Evolutionary conservation across 148 eudicot genomes (phyloP).

Genomic region (Nyssa sinensis): DNA sequence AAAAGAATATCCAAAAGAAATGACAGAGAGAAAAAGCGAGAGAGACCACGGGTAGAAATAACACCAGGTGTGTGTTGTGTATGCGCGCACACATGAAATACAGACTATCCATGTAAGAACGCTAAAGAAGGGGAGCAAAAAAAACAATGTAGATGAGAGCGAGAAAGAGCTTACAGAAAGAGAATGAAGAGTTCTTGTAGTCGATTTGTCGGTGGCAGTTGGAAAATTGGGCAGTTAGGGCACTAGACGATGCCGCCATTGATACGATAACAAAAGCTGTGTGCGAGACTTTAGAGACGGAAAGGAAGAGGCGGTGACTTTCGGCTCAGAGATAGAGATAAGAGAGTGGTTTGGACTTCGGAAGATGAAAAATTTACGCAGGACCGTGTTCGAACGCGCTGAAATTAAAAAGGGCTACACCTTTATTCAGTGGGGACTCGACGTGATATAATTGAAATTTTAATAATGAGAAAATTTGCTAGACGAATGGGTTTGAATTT

Average conservation of each 20-base stretch:
- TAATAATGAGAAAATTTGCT: too few relatives aligned
- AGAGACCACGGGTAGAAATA: too few relatives aligned
- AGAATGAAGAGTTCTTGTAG: conserved; percentile 5
- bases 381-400: too few relatives aligned
- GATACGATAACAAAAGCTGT: neutral
- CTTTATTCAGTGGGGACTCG: too few relatives aligned
- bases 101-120: too few relatives aligned
- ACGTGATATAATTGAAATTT: too few relatives aligned
- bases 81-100: neutral
- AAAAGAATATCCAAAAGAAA: too few relatives aligned
- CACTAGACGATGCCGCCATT: conserved; percentile 15
- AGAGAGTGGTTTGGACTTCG: neutral
- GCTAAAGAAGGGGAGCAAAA: conserved; percentile 10
- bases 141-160: neutral
- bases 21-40: neutral
- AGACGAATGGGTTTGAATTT: too few relatives aligned
- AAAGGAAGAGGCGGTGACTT: neutral
- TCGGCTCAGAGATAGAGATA: neutral
- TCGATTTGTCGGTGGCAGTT: neutral
- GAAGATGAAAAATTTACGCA: too few relatives aligned
- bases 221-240: conserved; percentile 17
- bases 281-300: neutral
- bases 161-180: conserved; percentile 12
- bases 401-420: too few relatives aligned
- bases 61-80: too few relatives aligned